phyloP scores from a whole-genome alignment of 202 grass and related monocot genomes.

The Schoenoplectus tabernaemontani region DNA sequence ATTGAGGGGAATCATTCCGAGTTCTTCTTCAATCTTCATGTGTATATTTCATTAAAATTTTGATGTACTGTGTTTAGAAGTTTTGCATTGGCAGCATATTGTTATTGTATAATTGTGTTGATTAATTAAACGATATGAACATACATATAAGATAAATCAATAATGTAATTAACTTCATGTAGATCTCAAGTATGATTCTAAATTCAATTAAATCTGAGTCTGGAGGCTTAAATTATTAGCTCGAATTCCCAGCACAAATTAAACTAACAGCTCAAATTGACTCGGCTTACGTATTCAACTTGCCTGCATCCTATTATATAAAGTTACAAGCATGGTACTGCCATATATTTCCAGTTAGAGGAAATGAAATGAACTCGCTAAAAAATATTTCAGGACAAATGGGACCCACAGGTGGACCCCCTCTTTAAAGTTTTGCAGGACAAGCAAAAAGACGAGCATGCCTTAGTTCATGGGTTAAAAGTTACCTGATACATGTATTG shows the following conservation, averaged over 20 bases:
- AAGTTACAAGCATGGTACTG: not conserved
- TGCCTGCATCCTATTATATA: not conserved
- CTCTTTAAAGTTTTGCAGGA: not conserved
- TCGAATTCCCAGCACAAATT: not conserved
- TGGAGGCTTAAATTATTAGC: not conserved
- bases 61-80: not conserved
- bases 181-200: not conserved
- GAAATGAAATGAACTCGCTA: not conserved
- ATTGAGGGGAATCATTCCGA: not conserved
- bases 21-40: not conserved
- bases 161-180: not conserved
- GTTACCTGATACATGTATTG: not conserved
- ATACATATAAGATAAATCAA: not conserved
- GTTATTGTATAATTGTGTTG: not conserved
- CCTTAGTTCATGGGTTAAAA: constrained; percentile 29
- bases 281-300: not conserved
- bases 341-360: not conserved
- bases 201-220: not conserved
- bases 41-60: not conserved
- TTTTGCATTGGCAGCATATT: too few relatives aligned
- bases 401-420: not conserved
- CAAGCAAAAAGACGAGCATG: constrained; percentile 19
- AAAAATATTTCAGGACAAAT: not conserved
- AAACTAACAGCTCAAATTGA: not conserved
- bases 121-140: not conserved